These are phyloP conservation scores for Emydomyces testavorans DNA, from an alignment of 2,329 filamentous ascomycete genomes.

Conservation along the genomic window DNA sequence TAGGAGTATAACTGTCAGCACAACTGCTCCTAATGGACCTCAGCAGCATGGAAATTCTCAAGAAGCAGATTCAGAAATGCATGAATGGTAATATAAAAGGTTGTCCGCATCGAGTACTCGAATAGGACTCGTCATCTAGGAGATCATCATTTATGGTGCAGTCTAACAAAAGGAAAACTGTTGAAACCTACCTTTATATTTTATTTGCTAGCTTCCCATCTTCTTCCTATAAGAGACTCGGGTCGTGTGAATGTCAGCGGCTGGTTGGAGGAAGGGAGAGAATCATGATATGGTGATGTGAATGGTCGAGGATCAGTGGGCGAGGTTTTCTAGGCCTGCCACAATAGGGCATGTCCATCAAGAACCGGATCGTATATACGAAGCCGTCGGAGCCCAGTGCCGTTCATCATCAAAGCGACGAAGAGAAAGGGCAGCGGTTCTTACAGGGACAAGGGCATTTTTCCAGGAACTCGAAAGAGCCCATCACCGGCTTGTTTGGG, in stretches of 20 bases:
- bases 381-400: slow-evolving; percentile 91
- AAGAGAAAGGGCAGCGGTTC: slow-evolving; percentile 12
- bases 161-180: slow-evolving; percentile 12
- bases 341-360: slow-evolving; percentile 82
- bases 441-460: slow-evolving; percentile 5
- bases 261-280: not conserved
- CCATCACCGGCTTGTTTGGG: not conserved
- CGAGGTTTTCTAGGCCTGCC: slow-evolving; percentile 99
- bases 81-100: slow-evolving; percentile 47
- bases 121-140: slow-evolving; percentile 57
- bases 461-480: not conserved
- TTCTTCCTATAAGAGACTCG: not conserved
- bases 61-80: slow-evolving; percentile 38
- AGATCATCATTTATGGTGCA: slow-evolving; percentile 37
- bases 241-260: not conserved
- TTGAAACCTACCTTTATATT: not conserved
- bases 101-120: slow-evolving; percentile 52
- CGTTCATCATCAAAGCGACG: slow-evolving; percentile 58
- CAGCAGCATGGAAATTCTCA: too few relatives aligned
- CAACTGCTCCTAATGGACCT: not conserved
- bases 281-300: not conserved
- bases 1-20: not conserved
- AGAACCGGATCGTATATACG: slow-evolving; percentile 41
- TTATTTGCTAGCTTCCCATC: not conserved
- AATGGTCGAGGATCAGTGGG: slow-evolving; percentile 60